A percentile compares a stretch with the other conserved stretches of the same genome.
Evolutionary conservation across 441 rosid species (phyloP).

Genomic region (Kokia cookei): DNA sequence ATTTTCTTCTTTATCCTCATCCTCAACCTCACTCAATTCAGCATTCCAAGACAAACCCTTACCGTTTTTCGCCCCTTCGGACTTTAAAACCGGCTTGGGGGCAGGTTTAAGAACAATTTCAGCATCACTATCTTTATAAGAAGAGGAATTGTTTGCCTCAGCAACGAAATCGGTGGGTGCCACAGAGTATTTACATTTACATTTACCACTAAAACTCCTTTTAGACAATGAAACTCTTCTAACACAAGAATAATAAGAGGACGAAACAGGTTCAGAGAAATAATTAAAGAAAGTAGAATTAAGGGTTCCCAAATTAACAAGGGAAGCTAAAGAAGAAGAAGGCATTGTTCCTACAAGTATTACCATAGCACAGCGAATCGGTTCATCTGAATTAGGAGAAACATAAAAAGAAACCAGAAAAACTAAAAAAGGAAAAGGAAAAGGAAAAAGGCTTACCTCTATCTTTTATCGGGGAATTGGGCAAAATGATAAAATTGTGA

Average conservation of each 20-base stretch:
- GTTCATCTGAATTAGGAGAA: not conserved
- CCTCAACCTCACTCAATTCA: slow-evolving; percentile 25
- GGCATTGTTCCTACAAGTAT: slow-evolving; percentile 79
- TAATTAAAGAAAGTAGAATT: slow-evolving; percentile 8
- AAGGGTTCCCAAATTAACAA: slow-evolving; percentile 46
- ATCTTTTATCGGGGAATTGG: not conserved
- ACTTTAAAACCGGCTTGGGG: slow-evolving; percentile 69
- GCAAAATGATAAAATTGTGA: slow-evolving; percentile 3
- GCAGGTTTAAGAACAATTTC: slow-evolving; percentile 72
- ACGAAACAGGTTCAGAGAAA: slow-evolving; percentile 34
- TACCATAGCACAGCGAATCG: slow-evolving; percentile 34
- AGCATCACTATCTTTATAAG: slow-evolving; percentile 43
- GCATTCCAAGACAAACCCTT: slow-evolving; percentile 27
- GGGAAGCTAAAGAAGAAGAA: slow-evolving; percentile 71
- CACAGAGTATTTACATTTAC: slow-evolving; percentile 84
- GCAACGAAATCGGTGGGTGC: slow-evolving; percentile 67
- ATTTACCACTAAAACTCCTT: slow-evolving; percentile 47
- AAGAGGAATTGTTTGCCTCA: slow-evolving; percentile 54
- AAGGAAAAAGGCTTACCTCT: not conserved
- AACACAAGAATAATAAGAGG: slow-evolving; percentile 50
- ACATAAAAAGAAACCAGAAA: not conserved
- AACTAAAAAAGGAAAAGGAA: not conserved
- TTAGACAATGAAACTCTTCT: slow-evolving; percentile 58
- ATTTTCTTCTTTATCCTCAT: slow-evolving; percentile 31
- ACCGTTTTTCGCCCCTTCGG: slow-evolving; percentile 33